A percentile compares a stretch with the other conserved stretches of the same genome.
These are phyloP conservation scores for Pseudoneurospora amorphoporcata DNA, from an alignment of 495 filamentous ascomycete genomes.

Conservation along the genomic window DNA sequence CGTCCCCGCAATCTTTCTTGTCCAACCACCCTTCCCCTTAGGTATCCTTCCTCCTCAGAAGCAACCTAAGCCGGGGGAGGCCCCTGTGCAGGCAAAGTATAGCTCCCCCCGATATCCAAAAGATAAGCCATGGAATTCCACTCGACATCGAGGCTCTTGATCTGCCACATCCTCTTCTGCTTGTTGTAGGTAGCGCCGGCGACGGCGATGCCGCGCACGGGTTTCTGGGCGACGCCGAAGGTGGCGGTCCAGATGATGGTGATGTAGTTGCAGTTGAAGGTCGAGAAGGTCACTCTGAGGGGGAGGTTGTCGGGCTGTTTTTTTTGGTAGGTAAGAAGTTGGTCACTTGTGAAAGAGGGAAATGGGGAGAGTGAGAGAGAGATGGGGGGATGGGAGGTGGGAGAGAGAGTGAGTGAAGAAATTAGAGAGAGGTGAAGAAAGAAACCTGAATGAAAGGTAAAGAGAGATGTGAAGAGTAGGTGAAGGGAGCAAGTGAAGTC, in stretches of 20 bases:
- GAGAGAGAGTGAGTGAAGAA: background rate
- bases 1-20: too few relatives aligned
- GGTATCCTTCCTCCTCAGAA: too few relatives aligned
- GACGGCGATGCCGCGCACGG: slow-evolving; percentile 20
- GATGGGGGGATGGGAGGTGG: background rate
- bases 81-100: slow-evolving; percentile 3
- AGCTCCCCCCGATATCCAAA: slow-evolving; percentile 16
- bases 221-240: slow-evolving; percentile 8
- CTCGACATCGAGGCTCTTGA: slow-evolving; percentile 22
- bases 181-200: slow-evolving; percentile 7
- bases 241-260: slow-evolving; percentile 19
- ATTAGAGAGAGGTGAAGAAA: background rate
- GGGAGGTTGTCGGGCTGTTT: slow-evolving; percentile 15
- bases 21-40: too few relatives aligned
- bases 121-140: slow-evolving; percentile 20
- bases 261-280: slow-evolving; percentile 18
- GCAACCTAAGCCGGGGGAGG: background rate
- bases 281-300: slow-evolving; percentile 1
- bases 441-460: background rate
- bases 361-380: background rate
- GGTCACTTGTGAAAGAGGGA: background rate
- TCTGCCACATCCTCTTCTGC: slow-evolving; percentile 14
- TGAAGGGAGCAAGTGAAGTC: background rate
- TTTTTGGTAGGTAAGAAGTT: background rate
- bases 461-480: background rate